Conservation (phyloP, 495 filamentous ascomycete genomes). For the Haplographium delicatum region DNA sequence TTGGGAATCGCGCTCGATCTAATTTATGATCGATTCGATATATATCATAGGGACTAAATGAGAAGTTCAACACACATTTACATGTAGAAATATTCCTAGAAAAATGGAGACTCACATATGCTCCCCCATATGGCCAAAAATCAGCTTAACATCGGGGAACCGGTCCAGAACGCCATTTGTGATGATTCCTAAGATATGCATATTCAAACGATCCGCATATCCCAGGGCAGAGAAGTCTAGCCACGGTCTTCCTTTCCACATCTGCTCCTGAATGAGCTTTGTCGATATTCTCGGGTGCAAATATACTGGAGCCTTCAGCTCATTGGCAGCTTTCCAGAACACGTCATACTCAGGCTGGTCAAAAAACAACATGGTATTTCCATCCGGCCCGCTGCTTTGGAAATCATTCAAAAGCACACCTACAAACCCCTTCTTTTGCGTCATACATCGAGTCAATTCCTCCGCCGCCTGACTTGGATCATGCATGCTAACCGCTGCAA, state of each 20-base stretch:
- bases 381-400: conserved; percentile 23
- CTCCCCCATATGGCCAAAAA: conserved; percentile 62
- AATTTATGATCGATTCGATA: conserved; percentile 58
- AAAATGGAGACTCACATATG: conserved; percentile 15
- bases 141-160: conserved; percentile 51
- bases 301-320: conserved; percentile 58
- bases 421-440: conserved; percentile 46
- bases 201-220: conserved; percentile 43
- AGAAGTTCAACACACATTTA: neutral
- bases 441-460: conserved; percentile 52
- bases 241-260: conserved; percentile 40
- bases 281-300: conserved; percentile 49
- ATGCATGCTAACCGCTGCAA: conserved; percentile 52
- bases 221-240: conserved; percentile 37
- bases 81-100: too few relatives aligned
- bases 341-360: conserved; percentile 48
- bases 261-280: conserved; percentile 43
- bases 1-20: conserved; percentile 34
- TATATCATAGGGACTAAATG: conserved; percentile 42
- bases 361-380: conserved; percentile 54
- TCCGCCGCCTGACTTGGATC: conserved; percentile 46
- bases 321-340: conserved; percentile 52
- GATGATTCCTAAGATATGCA: conserved; percentile 42
- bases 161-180: conserved; percentile 52
- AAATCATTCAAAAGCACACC: conserved; percentile 60